phyloP scores from a whole-genome alignment of 306 rosid species.

The Sechiopsis laciniata region DNA sequence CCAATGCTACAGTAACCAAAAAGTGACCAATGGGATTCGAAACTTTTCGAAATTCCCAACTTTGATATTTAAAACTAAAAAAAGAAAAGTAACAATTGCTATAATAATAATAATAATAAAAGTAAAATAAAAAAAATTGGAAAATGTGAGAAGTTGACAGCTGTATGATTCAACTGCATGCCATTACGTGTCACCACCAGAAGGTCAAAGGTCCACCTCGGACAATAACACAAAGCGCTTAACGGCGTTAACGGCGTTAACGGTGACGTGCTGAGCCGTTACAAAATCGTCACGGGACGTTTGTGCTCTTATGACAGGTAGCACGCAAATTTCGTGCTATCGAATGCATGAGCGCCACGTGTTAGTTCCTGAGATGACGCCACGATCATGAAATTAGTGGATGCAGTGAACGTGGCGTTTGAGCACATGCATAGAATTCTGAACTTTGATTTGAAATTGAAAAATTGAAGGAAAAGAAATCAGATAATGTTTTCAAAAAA shows the following conservation, averaged over 20 bases:
- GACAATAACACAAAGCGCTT: background rate
- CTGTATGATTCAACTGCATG: constrained; percentile 4
- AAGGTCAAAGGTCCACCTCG: background rate
- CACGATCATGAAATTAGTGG: background rate
- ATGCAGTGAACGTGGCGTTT: constrained; percentile 2
- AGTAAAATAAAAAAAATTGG: constrained; percentile 8
- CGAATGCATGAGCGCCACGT: constrained; percentile 20
- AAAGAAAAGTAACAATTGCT: too few relatives aligned
- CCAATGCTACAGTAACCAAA: background rate
- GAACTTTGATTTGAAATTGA: background rate
- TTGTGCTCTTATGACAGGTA: background rate
- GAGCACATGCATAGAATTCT: background rate
- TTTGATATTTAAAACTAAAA: background rate
- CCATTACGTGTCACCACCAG: background rate
- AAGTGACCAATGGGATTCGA: background rate
- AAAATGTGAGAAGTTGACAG: constrained; percentile 5
- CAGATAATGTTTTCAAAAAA: too few relatives aligned
- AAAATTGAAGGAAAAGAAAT: background rate
- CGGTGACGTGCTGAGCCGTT: background rate
- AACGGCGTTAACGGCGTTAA: constrained; percentile 5
- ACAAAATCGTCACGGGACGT: background rate
- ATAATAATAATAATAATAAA: background rate
- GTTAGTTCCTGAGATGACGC: background rate
- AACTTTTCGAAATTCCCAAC: constrained; percentile 11
- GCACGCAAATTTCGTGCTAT: constrained; percentile 9